phyloP scores from a whole-genome alignment of 2,329 filamentous ascomycete species.

The Rachicladosporium sp. region DNA sequence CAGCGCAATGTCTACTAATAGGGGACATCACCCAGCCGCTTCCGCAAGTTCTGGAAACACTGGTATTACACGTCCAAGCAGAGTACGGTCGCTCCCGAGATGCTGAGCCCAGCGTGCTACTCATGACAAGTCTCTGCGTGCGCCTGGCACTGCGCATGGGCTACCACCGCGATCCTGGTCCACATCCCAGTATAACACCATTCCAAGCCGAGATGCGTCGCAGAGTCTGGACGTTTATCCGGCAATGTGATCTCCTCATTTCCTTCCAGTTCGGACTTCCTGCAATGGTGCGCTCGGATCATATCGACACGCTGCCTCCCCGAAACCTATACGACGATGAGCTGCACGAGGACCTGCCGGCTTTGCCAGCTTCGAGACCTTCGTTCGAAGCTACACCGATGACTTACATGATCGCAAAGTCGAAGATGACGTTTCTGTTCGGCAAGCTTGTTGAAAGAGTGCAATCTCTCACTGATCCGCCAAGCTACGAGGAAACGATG shows the following conservation, averaged over 20 bases:
- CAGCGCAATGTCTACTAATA: slow-evolving; percentile 69
- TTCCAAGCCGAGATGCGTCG: slow-evolving; percentile 63
- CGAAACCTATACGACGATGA: slow-evolving; percentile 74
- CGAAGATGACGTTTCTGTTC: slow-evolving; percentile 54
- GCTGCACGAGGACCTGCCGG: slow-evolving; percentile 55
- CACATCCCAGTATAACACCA: slow-evolving; percentile 57
- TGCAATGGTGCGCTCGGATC: slow-evolving; percentile 57
- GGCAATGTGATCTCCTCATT: slow-evolving; percentile 63
- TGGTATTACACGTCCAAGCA: slow-evolving; percentile 63
- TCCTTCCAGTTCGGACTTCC: slow-evolving; percentile 56
- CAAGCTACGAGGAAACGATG: slow-evolving; percentile 49
- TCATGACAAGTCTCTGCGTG: slow-evolving; percentile 48
- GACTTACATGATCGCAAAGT: slow-evolving; percentile 66
- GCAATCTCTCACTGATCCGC: slow-evolving; percentile 49
- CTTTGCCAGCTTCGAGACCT: slow-evolving; percentile 55
- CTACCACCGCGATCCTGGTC: slow-evolving; percentile 65
- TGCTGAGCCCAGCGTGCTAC: slow-evolving; percentile 54
- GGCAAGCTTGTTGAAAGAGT: slow-evolving; percentile 57
- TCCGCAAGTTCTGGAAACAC: slow-evolving; percentile 65
- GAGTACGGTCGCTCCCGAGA: slow-evolving; percentile 64
- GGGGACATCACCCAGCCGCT: slow-evolving; percentile 67
- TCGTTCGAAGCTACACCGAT: slow-evolving; percentile 61
- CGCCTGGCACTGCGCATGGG: slow-evolving; percentile 59
- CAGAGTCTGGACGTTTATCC: slow-evolving; percentile 54
- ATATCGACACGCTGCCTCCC: slow-evolving; percentile 64